A percentile compares a stretch with the other conserved stretches of the same genome.
Evolutionary conservation across 805 yeast genomes (phyloP).

Genomic region (Candida insectalens): DNA sequence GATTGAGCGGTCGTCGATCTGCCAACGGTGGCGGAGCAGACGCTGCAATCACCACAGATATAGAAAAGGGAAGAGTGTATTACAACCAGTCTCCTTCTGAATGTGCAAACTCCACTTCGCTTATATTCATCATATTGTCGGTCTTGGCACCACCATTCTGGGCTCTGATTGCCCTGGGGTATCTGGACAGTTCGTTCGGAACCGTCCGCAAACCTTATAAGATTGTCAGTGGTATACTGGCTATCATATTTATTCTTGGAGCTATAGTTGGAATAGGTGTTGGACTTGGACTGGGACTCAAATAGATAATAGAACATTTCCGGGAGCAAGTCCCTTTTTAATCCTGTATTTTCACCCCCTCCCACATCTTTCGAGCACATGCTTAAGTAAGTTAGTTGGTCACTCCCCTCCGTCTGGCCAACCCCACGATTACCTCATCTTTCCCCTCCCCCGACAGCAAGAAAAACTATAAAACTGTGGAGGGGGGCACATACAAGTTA

Average conservation of each 20-base stretch:
- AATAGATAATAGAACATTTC: constrained; percentile 1
- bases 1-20: not conserved
- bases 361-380: no score
- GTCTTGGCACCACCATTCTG: constrained; percentile 22
- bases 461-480: no score
- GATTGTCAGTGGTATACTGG: constrained; percentile 12
- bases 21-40: not conserved
- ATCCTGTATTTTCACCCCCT: no score
- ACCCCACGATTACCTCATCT: no score
- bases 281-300: constrained; percentile 19
- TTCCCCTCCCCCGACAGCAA: no score
- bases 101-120: constrained; percentile 11
- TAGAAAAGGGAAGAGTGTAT: not conserved
- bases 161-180: constrained; percentile 19
- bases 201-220: constrained; percentile 13
- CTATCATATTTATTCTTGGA: constrained; percentile 10
- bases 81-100: not conserved
- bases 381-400: no score
- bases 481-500: no score
- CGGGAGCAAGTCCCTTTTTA: no score
- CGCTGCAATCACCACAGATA: not conserved
- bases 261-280: constrained; percentile 16
- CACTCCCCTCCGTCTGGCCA: no score
- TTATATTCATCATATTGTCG: constrained; percentile 12
- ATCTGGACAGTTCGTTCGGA: constrained; percentile 18